Evolutionary conservation across 495 filamentous ascomycete species (phyloP), one percentile per base, ranked within the genome.

Genomic region (Xylaria telfairii): DNA sequence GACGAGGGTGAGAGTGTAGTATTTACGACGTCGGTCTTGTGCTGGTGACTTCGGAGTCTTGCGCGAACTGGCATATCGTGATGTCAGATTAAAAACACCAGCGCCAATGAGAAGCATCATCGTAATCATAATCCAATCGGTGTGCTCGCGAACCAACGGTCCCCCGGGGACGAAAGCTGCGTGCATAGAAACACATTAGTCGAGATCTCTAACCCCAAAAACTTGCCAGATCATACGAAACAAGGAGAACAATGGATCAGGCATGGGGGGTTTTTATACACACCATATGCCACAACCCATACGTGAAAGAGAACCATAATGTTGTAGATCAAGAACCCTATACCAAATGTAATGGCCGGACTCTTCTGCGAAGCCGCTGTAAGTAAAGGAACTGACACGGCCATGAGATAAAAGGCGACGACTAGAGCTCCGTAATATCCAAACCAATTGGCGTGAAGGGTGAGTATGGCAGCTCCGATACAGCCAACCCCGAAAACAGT

Each of bases 91-190:
- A 82, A 94, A 97, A 24, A 98, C 89, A 73, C 96, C 96, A 57
- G 89, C 90, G 65, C 93, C 95, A 71, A 98, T 91, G 72, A 89
- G 82, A 12, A 97, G 78, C 92, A 98, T 97, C 74, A 84, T 96
- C 13, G 87, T 87, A 2, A 88, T 86, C 93, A 97, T 94, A 73
- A 99, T 85, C 91, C 94, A 97, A 79, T 98, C 96, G 28, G 95
- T 99, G 74, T 91, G 94, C 77, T 99, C 96, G 28, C 96, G 91
- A 56, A 98, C 91, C 1, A 97, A 84, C 3, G 94, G 95, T 34
- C 96, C 96, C 51, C 96, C 96, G 19, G 96, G 96, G n/a, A 99
- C 96, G 76, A 99, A 99, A 61, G 96, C n/a, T n/a, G n/a, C n/a
- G n/a, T n/a, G n/a, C n/a, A n/a, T n/a, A n/a, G n/a, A n/a, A n/a